Evolutionary conservation across 2,329 filamentous ascomycete species (phyloP).

Genomic region (Hirsutella minnesotensis): DNA sequence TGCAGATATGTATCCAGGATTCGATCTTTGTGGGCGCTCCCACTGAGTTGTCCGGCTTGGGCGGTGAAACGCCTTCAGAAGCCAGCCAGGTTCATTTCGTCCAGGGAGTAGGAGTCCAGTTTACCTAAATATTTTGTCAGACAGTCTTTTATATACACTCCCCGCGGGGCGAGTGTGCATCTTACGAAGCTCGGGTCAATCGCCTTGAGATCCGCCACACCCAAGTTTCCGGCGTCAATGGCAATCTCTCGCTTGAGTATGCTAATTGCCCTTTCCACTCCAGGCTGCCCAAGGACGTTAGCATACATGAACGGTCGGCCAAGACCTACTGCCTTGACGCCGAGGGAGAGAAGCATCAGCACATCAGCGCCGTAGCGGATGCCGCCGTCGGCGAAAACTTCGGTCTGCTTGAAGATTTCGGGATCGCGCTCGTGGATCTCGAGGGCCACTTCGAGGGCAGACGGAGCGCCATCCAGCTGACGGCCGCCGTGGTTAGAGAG

Average conservation of each 20-base stretch:
- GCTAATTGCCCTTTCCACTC: constrained; percentile 29
- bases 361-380: constrained; percentile 30
- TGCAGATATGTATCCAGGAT: too few species aligned
- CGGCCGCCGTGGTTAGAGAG: constrained; percentile 32
- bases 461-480: constrained; percentile 27
- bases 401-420: constrained; percentile 25
- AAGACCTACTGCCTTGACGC: constrained; percentile 31
- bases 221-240: constrained; percentile 31
- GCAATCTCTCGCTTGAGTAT: constrained; percentile 39
- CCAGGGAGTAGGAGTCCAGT: not conserved
- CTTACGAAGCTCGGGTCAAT: constrained; percentile 9
- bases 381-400: constrained; percentile 29
- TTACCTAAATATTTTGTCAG: not conserved
- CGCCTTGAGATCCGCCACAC: constrained; percentile 23
- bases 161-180: too few species aligned
- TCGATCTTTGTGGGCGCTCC: too few species aligned
- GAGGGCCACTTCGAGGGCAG: constrained; percentile 24
- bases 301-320: constrained; percentile 40
- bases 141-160: not conserved
- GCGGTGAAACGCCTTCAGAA: too few species aligned
- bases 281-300: constrained; percentile 37
- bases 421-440: constrained; percentile 25
- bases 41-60: too few species aligned
- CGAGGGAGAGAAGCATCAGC: constrained; percentile 30
- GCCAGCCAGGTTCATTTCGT: too few species aligned